Percentiles rank a stretch among this genome's conserved stretches.
These are phyloP conservation scores for Solanum chilense DNA, from an alignment of 257 asterid species.

Conservation along the genomic window DNA sequence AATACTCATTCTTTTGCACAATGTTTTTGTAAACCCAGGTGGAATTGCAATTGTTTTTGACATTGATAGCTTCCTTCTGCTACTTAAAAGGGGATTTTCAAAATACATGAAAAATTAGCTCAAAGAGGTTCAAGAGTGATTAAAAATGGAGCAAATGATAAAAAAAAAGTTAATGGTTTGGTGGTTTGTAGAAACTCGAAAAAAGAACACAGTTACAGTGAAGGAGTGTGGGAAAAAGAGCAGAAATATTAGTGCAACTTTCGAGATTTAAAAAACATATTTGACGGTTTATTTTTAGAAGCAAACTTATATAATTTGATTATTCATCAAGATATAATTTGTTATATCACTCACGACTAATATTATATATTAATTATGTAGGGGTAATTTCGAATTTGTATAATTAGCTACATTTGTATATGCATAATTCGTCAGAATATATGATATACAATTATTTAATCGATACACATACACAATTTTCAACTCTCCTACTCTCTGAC, in stretches of 20 bases:
- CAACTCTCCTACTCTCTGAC: too few species aligned
- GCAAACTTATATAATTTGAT: too few species aligned
- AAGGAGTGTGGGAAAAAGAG: neutral
- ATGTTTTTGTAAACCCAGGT: neutral
- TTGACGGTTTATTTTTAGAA: neutral
- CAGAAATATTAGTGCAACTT: neutral
- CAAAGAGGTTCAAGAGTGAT: neutral
- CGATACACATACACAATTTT: too few species aligned
- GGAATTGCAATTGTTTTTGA: neutral
- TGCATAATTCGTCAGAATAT: too few species aligned
- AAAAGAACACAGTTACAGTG: neutral
- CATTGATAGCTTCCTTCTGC: neutral
- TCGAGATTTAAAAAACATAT: neutral
- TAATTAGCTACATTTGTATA: too few species aligned
- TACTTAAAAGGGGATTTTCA: neutral
- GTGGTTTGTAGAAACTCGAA: neutral
- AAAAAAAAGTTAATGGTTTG: neutral
- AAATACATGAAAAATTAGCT: neutral
- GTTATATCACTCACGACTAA: rapidly evolving
- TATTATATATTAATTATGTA: too few species aligned
- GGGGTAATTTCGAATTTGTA: rapidly evolving
- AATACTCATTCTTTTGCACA: neutral
- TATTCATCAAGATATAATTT: too few species aligned
- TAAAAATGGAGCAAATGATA: neutral
- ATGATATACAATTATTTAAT: too few species aligned